Conservation (phyloP, 2,329 filamentous ascomycete genomes). For the Cladosporium sp. region DNA sequence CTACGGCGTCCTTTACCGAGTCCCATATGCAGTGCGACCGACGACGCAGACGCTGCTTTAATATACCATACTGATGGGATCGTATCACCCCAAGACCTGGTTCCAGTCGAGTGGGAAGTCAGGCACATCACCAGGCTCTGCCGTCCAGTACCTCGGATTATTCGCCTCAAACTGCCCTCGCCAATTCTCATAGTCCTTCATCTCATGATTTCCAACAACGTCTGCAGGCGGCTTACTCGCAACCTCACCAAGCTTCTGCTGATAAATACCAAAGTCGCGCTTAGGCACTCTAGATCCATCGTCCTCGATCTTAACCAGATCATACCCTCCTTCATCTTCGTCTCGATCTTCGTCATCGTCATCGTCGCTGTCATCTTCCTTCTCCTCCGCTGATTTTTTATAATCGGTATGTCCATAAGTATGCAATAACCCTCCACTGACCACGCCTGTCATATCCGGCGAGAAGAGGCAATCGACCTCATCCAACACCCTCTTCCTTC, state of each 20-base stretch:
- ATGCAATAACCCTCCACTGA: slow-evolving; percentile 21
- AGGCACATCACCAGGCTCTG: not conserved
- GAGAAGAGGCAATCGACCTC: slow-evolving; percentile 22
- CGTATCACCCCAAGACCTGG: not conserved
- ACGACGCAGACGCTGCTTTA: too few species aligned
- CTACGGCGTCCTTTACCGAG: too few species aligned
- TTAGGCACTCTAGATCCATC: slow-evolving; percentile 11
- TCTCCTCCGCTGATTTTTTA: not conserved
- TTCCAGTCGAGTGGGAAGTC: not conserved
- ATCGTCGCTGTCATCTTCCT: not conserved
- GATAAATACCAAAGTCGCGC: slow-evolving; percentile 14
- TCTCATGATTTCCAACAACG: slow-evolving; percentile 8
- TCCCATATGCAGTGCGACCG: too few species aligned
- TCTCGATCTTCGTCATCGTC: not conserved
- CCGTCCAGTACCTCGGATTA: not conserved
- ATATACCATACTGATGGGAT: too few species aligned
- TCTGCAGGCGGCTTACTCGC: too few species aligned
- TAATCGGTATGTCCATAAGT: slow-evolving; percentile 12
- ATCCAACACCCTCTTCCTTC: slow-evolving; percentile 14
- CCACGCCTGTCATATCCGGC: slow-evolving; percentile 19
- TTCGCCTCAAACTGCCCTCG: slow-evolving; percentile 14
- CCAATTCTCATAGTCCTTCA: slow-evolving; percentile 20
- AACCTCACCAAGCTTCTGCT: too few species aligned
- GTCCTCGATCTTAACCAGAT: slow-evolving; percentile 14
- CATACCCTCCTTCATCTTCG: slow-evolving; percentile 15